These are phyloP conservation scores for Prototheca cutis DNA, from an alignment of 163 green algal genomes.

Conservation along the genomic window DNA sequence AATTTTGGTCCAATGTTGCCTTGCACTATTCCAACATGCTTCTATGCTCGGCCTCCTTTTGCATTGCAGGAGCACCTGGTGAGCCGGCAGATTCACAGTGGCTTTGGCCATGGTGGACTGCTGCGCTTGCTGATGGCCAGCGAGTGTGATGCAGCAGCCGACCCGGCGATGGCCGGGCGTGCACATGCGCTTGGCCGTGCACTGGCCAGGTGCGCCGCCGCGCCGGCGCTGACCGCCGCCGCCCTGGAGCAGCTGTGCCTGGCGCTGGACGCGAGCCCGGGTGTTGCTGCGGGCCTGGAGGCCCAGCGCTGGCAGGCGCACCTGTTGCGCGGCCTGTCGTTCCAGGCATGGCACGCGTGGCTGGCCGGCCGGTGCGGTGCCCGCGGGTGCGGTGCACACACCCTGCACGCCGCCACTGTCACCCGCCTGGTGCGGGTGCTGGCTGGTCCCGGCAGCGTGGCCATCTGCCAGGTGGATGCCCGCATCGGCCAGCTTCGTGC, in stretches of 20 bases:
- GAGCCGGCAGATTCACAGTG: no score
- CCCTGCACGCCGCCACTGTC: neutral
- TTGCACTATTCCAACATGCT: no score
- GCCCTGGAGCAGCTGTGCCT: slow-evolving; percentile 7
- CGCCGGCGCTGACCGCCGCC: no score
- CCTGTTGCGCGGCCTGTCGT: neutral
- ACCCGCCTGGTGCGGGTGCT: neutral
- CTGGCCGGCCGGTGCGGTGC: neutral
- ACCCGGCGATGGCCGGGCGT: neutral
- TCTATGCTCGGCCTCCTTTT: no score
- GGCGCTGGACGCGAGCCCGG: slow-evolving; percentile 5
- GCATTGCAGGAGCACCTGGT: no score
- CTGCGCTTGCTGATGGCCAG: slow-evolving; percentile 10
- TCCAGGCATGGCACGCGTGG: neutral
- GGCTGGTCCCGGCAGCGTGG: neutral
- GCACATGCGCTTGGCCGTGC: no score
- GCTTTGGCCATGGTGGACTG: slow-evolving; percentile 4
- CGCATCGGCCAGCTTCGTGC: neutral
- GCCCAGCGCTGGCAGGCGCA: neutral
- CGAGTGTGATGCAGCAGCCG: neutral
- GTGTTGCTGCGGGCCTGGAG: neutral
- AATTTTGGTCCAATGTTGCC: no score
- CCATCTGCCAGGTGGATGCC: neutral
- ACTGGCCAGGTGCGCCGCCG: no score
- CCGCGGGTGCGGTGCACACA: no score